These are phyloP conservation scores for Hypoxylon trugodes DNA, from an alignment of 495 filamentous ascomycete species.

Conservation along the genomic window DNA sequence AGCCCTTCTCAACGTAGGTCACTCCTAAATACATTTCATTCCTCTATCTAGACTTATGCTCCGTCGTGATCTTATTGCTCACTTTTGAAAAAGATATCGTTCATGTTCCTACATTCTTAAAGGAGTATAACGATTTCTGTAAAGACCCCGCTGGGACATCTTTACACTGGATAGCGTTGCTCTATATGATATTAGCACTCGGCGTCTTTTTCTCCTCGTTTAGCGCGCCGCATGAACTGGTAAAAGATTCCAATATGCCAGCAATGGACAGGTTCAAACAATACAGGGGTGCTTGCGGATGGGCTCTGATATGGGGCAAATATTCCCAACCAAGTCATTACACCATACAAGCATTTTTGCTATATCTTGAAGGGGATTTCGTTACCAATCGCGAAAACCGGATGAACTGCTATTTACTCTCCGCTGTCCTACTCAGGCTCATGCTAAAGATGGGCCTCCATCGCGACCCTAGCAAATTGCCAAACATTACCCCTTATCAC, in stretches of 20 bases:
- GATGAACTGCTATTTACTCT: constrained; percentile 58
- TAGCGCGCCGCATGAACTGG: constrained; percentile 50
- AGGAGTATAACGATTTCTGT: constrained; percentile 61
- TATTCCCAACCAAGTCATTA: constrained; percentile 56
- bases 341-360: constrained; percentile 58
- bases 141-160: constrained; percentile 46
- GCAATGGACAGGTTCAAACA: constrained; percentile 49
- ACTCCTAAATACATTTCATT: not conserved
- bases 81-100: constrained; percentile 46
- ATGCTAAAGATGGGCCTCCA: constrained; percentile 66
- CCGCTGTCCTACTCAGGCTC: constrained; percentile 57
- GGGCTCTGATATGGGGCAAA: constrained; percentile 54
- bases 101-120: constrained; percentile 55
- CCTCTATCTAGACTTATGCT: not conserved
- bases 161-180: constrained; percentile 55
- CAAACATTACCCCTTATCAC: constrained; percentile 60
- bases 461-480: constrained; percentile 58
- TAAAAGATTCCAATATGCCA: constrained; percentile 40
- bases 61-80: constrained; percentile 5
- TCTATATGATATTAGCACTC: constrained; percentile 54
- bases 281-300: constrained; percentile 48
- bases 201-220: constrained; percentile 52
- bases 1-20: constrained; percentile 53
- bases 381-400: constrained; percentile 53
- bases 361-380: constrained; percentile 59